Evolutionary conservation across 352 stramenopile species (phyloP).

Genomic region (Pythium vanterpoolii): DNA sequence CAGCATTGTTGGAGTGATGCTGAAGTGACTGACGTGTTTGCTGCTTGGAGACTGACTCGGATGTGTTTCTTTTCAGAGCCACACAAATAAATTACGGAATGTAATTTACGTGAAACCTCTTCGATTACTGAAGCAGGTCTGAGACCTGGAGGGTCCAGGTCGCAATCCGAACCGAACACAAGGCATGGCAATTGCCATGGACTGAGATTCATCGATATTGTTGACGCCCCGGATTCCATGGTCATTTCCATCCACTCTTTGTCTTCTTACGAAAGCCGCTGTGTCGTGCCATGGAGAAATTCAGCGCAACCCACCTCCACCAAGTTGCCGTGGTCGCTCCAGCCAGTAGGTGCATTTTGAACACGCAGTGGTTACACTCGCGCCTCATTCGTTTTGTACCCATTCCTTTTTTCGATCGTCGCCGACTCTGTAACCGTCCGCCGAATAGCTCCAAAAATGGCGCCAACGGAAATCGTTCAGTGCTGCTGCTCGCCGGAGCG

Average conservation of each 20-base stretch:
- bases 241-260: neutral
- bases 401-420: neutral
- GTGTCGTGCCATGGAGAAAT: neutral
- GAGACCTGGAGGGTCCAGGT: conserved; percentile 1
- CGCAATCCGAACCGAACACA: conserved; percentile 6
- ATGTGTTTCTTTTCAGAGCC: conserved; percentile 15
- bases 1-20: conserved; percentile 1
- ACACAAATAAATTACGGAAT: conserved; percentile 13
- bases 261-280: neutral
- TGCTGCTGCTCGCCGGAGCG: neutral
- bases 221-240: neutral
- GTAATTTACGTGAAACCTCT: conserved; percentile 22
- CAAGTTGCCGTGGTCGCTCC: neutral
- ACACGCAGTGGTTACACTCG: conserved; percentile 12
- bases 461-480: neutral
- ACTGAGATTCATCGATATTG: no score
- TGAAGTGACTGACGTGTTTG: conserved; percentile 21
- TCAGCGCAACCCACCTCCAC: neutral
- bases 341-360: neutral
- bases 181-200: no score
- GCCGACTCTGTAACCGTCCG: neutral
- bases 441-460: conserved; percentile 7
- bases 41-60: conserved; percentile 18
- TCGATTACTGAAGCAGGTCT: conserved; percentile 15
- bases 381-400: neutral